Evolutionary conservation across 2,329 filamentous ascomycete genomes (phyloP), one percentile per base, ranked within the genome.

Genomic region (Sordariomycetes sp.): DNA sequence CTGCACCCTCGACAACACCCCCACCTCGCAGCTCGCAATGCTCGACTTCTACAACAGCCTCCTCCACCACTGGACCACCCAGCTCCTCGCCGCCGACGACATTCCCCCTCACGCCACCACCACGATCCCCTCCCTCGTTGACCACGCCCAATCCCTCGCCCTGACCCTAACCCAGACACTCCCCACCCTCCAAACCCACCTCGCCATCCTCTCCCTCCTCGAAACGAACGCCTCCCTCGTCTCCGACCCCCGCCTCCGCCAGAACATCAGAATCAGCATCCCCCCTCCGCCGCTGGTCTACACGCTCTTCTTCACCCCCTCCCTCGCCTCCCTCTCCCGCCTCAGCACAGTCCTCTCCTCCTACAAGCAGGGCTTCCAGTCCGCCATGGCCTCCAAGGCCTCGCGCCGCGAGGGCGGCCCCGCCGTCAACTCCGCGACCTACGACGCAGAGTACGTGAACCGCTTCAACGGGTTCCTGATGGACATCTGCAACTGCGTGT

Each of bases 401-500:
- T 65, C 63, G 58, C 62, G 53, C 63, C 64, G 61, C 60, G 52
- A 69, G 24, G 60, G 62, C 54, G 63, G 62, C 28, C 58, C 64
- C 20, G 64, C 61, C 10, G 64, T 72, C 51, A 65, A 71, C 59
- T 65, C 68, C 6, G 67, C 68, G 20, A 67, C 72, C 12, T 86
- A 85, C 60, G 75, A 82, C 32, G 75, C 79, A 50, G 70, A 75
- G 35, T 80, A 86, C 58, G 80, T 90, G 48, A 80, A 82, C 61
- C 72, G 78, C 25, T 91, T 94, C 72, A 95, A 95, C 67, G 86
- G 86, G 24, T 90, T 87, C 66, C 78, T 95, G 35, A 91, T 94
- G 82, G 90, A 95, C 66, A 79, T 90, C 35, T 91, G 89, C 73
- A 95, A 95, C 66, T 82, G 87, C 55, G 68, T 94, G 53, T 95